These are phyloP conservation scores for Blastocystis sp. DNA, from an alignment of 352 stramenopile genomes.

Conservation along the genomic window DNA sequence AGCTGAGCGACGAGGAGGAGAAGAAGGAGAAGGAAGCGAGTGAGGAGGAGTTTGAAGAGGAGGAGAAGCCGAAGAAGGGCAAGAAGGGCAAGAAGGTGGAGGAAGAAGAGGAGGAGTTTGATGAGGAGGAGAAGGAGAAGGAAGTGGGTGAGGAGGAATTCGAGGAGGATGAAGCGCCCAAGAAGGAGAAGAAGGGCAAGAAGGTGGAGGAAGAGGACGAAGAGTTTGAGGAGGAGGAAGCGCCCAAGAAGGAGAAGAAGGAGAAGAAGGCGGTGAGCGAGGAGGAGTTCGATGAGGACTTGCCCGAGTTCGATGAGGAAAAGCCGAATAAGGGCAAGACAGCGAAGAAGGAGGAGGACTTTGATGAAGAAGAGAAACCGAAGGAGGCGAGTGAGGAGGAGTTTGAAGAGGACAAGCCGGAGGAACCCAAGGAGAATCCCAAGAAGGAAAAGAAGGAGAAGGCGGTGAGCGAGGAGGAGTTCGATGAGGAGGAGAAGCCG, in stretches of 20 bases:
- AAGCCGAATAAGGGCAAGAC: background rate
- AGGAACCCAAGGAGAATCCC: background rate
- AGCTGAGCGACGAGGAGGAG: no score
- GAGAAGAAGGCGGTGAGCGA: conserved; percentile 4
- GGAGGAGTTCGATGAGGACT: background rate
- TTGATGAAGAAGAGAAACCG: conserved; percentile 5
- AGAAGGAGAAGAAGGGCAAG: background rate
- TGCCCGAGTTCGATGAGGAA: conserved; percentile 1
- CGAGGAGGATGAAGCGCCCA: background rate
- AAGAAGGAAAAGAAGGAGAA: background rate
- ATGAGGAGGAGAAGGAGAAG: conserved; percentile 35
- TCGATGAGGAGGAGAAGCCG: background rate
- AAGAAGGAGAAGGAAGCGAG: background rate
- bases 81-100: background rate
- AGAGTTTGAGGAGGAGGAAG: background rate
- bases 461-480: no score
- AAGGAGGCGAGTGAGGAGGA: background rate
- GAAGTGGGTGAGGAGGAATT: background rate
- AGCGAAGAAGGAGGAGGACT: conserved; percentile 10
- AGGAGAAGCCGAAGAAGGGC: background rate
- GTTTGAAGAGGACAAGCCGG: background rate
- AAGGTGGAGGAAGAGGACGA: conserved; percentile 1
- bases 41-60: conserved; percentile 3
- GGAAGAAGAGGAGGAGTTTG: background rate
- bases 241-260: background rate